Evolutionary conservation across 1,284 basidiomycete species (phyloP).

Genomic region (Microbotryum silenes-acaulis): DNA sequence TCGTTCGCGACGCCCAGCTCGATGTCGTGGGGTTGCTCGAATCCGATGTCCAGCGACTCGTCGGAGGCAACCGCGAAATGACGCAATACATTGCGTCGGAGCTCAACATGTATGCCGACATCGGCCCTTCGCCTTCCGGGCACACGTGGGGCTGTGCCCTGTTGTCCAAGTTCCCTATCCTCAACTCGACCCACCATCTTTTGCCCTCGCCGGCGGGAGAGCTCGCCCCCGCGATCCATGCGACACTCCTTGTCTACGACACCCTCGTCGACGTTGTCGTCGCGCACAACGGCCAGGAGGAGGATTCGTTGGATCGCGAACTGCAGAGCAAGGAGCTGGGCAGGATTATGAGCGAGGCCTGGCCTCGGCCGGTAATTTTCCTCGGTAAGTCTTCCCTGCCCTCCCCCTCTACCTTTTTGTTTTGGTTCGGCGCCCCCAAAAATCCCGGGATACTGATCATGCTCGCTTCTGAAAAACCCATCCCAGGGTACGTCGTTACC

Average conservation of each 20-base stretch:
- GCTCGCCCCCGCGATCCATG: conserved; percentile 85
- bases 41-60: conserved; percentile 72
- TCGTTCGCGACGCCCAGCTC: conserved; percentile 48
- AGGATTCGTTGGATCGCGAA: conserved; percentile 79
- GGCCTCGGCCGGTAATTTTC: conserved; percentile 74
- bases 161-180: conserved; percentile 85
- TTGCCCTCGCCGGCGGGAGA: conserved; percentile 80
- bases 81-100: conserved; percentile 32
- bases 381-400: conserved; percentile 47
- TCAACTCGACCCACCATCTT: conserved; percentile 80
- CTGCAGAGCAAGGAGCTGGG: conserved; percentile 77
- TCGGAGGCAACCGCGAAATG: conserved; percentile 84
- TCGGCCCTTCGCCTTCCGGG: conserved; percentile 36
- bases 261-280: conserved; percentile 73
- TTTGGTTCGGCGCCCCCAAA: no score
- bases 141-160: conserved; percentile 78
- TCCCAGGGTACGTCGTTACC: conserved; percentile 55
- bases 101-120: conserved; percentile 42
- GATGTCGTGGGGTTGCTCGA: conserved; percentile 59
- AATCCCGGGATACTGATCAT: not conserved
- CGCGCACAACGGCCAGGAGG: conserved; percentile 90
- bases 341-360: conserved; percentile 63
- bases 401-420: no score
- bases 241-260: conserved; percentile 75
- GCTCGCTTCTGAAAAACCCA: not conserved